Conservation (phyloP, 2,329 filamentous ascomycete genomes). For the Neonectria coccinea region DNA sequence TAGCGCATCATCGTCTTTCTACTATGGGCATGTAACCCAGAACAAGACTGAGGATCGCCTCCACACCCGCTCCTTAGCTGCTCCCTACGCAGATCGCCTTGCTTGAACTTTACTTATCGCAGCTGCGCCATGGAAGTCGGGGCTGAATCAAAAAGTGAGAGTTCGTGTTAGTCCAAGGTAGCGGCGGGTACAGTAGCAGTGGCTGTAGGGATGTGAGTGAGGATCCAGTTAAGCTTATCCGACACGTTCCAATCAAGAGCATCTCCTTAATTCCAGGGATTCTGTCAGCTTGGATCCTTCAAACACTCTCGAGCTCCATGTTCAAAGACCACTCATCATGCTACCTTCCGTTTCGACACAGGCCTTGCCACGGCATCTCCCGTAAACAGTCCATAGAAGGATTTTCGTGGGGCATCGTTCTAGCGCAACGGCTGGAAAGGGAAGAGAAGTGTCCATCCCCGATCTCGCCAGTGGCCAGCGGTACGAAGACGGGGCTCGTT, state of each 20-base stretch:
- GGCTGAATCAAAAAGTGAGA: neutral
- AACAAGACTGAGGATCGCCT: neutral
- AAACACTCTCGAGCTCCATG: neutral
- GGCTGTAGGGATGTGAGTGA: neutral
- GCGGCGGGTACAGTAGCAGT: neutral
- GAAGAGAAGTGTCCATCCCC: neutral
- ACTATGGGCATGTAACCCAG: neutral
- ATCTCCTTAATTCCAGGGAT: neutral
- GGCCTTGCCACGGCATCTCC: neutral
- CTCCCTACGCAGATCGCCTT: neutral
- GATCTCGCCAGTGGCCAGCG: neutral
- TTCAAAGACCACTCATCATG: neutral
- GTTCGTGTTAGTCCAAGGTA: neutral
- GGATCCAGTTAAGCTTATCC: neutral
- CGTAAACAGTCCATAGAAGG: neutral
- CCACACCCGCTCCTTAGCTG: neutral
- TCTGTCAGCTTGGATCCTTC: neutral
- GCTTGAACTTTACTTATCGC: neutral
- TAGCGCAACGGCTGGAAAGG: neutral
- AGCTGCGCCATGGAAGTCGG: neutral
- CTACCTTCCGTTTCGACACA: neutral
- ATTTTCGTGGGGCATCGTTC: neutral
- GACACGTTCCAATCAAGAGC: neutral
- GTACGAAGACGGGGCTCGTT: neutral
- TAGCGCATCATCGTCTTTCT: neutral